A percentile compares a stretch with the other conserved stretches of the same genome.
Evolutionary conservation across 176 grass and related monocot genomes (phyloP).

Genomic region (Zizania latifolia): DNA sequence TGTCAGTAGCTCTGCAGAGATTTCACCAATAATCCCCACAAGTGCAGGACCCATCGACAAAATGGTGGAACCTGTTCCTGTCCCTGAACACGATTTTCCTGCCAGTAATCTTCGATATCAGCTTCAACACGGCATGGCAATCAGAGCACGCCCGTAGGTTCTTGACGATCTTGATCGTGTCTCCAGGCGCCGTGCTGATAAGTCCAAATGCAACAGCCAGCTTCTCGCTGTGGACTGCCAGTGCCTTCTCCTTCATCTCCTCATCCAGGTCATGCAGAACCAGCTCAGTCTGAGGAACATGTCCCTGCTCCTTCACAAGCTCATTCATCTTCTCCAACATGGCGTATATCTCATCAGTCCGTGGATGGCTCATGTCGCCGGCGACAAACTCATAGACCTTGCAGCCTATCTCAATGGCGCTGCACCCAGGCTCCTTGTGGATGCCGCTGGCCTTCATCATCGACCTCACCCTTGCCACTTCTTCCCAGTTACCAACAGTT

Average conservation of each 20-base stretch:
- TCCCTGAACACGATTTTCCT: conserved; percentile 89
- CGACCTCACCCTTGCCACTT: conserved; percentile 44
- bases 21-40: conserved; percentile 97
- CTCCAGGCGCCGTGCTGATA: conserved; percentile 56
- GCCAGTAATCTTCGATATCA: conserved; percentile 55
- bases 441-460: conserved; percentile 78
- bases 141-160: conserved; percentile 76
- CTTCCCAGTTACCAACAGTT: conserved; percentile 56
- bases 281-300: conserved; percentile 55
- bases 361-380: conserved; percentile 67
- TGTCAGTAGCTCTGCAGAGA: not conserved
- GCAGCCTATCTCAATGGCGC: conserved; percentile 59
- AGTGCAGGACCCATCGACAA: conserved; percentile 60
- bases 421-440: conserved; percentile 80
- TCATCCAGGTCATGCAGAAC: conserved; percentile 79
- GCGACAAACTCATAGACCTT: conserved; percentile 69
- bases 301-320: conserved; percentile 60
- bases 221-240: conserved; percentile 88
- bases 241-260: conserved; percentile 50
- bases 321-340: conserved; percentile 67
- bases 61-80: conserved; percentile 83
- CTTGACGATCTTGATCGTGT: conserved; percentile 77
- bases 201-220: conserved; percentile 77
- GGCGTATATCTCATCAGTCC: conserved; percentile 57
- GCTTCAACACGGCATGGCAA: conserved; percentile 74